Conservation (phyloP, 805 yeast genomes). For the Cyberlindnera sargentensis region DNA sequence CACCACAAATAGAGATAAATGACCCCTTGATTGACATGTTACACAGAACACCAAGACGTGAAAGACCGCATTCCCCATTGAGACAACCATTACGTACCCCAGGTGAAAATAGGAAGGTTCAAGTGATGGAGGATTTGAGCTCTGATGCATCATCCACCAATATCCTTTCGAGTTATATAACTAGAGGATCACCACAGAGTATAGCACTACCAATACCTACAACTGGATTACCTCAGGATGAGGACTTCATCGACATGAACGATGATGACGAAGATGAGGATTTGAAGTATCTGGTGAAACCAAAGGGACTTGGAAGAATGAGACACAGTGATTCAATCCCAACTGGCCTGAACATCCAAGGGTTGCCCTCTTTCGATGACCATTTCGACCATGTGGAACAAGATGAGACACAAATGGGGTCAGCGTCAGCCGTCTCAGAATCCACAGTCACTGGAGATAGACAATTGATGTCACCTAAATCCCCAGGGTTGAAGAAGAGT, state of each 20-base stretch:
- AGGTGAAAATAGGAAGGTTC: constrained; percentile 20
- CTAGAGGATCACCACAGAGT: constrained; percentile 14
- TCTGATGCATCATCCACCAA: constrained; percentile 18
- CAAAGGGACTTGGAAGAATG: constrained; percentile 13
- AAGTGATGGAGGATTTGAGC: constrained; percentile 18
- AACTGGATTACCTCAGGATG: constrained; percentile 10
- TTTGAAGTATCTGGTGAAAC: constrained; percentile 8
- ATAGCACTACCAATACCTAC: constrained; percentile 14
- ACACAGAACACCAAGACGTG: background rate
- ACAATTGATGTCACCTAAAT: background rate
- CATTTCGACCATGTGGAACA: constrained; percentile 2
- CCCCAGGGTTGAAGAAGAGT: background rate
- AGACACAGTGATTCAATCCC: constrained; percentile 18
- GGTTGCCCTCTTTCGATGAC: constrained; percentile 13
- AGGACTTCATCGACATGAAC: constrained; percentile 14
- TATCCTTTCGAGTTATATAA: constrained; percentile 18
- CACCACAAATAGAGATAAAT: background rate
- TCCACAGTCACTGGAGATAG: background rate
- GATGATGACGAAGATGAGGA: constrained; percentile 13
- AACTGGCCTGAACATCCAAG: constrained; percentile 18
- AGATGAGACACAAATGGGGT: too few relatives aligned
- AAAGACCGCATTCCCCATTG: constrained; percentile 11
- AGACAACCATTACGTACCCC: constrained; percentile 13
- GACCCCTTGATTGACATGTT: background rate
- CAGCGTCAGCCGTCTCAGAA: background rate